phyloP scores from a whole-genome alignment of 352 stramenopile species.

The Phytophthora nicotianae region DNA sequence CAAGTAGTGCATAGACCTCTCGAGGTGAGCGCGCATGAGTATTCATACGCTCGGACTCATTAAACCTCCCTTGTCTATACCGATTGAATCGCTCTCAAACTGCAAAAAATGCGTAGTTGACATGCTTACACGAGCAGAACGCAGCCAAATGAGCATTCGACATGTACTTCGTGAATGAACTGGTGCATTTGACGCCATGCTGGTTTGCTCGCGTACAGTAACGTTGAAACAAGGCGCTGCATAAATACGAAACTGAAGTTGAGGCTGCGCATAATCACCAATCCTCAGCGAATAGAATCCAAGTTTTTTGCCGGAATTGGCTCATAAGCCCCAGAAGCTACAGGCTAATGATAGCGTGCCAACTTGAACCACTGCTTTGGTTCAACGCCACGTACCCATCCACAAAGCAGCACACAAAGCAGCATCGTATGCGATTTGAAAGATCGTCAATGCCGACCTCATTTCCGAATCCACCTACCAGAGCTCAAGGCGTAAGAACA shows the following conservation, averaged over 20 bases:
- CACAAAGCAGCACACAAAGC: background rate
- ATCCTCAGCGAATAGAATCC: background rate
- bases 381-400: too few species aligned
- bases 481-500: slow-evolving; percentile 20
- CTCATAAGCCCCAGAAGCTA: background rate
- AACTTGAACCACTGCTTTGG: too few species aligned
- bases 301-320: background rate
- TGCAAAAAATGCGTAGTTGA: too few species aligned
- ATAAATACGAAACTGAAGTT: slow-evolving; percentile 37
- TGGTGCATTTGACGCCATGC: background rate
- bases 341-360: too few species aligned
- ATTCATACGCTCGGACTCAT: slow-evolving; percentile 9
- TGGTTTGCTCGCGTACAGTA: too few species aligned
- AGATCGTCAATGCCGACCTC: slow-evolving; percentile 18
- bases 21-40: slow-evolving; percentile 6
- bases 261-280: slow-evolving; percentile 22
- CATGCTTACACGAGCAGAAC: background rate
- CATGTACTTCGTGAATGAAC: too few species aligned
- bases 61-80: slow-evolving; percentile 25
- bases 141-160: background rate
- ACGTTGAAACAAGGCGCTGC: slow-evolving; percentile 14
- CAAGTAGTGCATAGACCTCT: slow-evolving; percentile 31
- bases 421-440: slow-evolving; percentile 11
- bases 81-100: background rate
- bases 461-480: slow-evolving; percentile 22